A percentile compares a stretch with the other conserved stretches of the same genome.
These are phyloP conservation scores for Aspergillus ellipticus DNA, from an alignment of 495 filamentous ascomycete genomes.

Conservation along the genomic window DNA sequence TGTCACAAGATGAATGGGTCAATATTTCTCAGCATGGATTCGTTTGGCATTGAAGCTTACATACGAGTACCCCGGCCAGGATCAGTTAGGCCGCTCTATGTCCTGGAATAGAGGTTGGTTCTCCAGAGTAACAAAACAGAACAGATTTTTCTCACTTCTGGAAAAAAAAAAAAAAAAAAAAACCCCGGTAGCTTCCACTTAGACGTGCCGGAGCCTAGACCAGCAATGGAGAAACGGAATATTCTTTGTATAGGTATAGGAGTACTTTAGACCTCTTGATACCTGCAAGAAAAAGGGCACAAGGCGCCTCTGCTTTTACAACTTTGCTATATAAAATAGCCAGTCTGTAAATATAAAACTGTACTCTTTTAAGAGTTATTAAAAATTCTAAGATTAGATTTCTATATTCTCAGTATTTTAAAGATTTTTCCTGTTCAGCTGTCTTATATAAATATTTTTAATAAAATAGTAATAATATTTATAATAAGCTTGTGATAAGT, in stretches of 20 bases:
- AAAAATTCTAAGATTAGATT: conserved; percentile 3
- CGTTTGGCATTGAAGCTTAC: not conserved
- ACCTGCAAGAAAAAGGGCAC: too few relatives aligned
- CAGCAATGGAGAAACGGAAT: too few relatives aligned
- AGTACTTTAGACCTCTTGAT: too few relatives aligned
- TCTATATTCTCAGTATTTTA: not conserved
- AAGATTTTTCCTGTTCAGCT: not conserved
- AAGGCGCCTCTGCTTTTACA: too few relatives aligned
- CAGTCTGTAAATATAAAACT: not conserved
- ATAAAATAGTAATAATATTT: not conserved
- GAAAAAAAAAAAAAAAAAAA: conserved; percentile 1
- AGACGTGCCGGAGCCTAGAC: too few relatives aligned
- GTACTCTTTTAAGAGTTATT: conserved; percentile 1
- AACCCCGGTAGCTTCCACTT: too few relatives aligned
- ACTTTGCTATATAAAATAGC: too few relatives aligned
- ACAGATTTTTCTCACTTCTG: not conserved
- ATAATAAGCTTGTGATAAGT: not conserved
- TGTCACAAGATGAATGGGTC: too few relatives aligned
- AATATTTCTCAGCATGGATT: too few relatives aligned
- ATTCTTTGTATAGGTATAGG: too few relatives aligned
- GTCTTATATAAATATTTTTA: not conserved
- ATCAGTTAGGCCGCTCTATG: not conserved
- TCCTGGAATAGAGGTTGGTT: not conserved
- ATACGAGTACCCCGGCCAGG: not conserved
- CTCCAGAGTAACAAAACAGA: conserved; percentile 1